These are phyloP conservation scores for Monilinia aucupariae DNA, from an alignment of 2,329 filamentous ascomycete genomes.

Conservation along the genomic window DNA sequence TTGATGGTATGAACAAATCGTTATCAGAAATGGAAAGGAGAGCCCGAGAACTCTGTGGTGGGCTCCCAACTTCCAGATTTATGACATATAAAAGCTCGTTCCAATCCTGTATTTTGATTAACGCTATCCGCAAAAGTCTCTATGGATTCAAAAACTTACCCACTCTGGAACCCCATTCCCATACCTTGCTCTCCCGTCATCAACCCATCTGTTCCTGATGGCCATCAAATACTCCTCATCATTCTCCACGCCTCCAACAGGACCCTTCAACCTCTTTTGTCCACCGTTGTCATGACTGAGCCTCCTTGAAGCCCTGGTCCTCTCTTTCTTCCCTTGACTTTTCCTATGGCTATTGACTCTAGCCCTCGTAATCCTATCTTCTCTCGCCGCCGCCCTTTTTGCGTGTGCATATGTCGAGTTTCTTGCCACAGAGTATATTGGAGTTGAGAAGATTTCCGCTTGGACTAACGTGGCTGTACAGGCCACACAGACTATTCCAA, in stretches of 20 bases:
- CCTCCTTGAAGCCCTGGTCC: background rate
- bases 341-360: slow-evolving; percentile 11
- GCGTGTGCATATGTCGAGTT: slow-evolving; percentile 7
- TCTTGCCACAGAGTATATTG: slow-evolving; percentile 10
- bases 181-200: background rate
- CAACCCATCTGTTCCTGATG: background rate
- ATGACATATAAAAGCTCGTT: slow-evolving; percentile 16
- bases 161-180: background rate
- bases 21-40: slow-evolving; percentile 12
- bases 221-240: background rate
- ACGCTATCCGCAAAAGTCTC: background rate
- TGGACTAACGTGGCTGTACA: slow-evolving; percentile 5
- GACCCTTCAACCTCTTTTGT: background rate
- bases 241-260: slow-evolving; percentile 12
- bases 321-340: background rate
- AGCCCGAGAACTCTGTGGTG: slow-evolving; percentile 12
- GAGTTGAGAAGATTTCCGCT: slow-evolving; percentile 2
- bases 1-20: slow-evolving; percentile 11
- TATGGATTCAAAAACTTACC: background rate
- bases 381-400: background rate
- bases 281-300: background rate
- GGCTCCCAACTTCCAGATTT: slow-evolving; percentile 17
- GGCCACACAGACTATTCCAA: slow-evolving; percentile 4
- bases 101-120: slow-evolving; percentile 13
- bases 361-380: slow-evolving; percentile 1